These are phyloP conservation scores for Euphorbia corollata DNA, from an alignment of 441 rosid genomes.

Conservation along the genomic window DNA sequence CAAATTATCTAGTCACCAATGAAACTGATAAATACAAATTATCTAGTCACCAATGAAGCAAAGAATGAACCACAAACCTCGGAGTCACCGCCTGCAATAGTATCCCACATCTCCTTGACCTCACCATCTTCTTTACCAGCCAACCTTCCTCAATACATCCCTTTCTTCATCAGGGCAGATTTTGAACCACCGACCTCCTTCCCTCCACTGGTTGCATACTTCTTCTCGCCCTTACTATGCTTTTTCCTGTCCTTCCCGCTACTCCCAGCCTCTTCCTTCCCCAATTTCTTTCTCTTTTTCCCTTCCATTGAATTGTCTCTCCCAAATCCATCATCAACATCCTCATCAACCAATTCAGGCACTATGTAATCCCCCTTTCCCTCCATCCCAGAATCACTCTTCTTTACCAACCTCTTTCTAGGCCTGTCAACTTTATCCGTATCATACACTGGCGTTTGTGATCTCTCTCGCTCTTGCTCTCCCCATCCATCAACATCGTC, in stretches of 20 bases:
- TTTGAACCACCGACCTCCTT: conserved; percentile 30
- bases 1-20: background rate
- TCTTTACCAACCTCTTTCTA: conserved; percentile 79
- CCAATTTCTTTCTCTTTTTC: conserved; percentile 52
- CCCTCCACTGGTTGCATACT: conserved; percentile 27
- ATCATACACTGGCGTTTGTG: conserved; percentile 62
- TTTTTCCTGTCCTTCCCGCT: conserved; percentile 47
- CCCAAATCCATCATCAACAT: conserved; percentile 31
- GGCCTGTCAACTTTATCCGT: conserved; percentile 62
- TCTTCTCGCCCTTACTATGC: conserved; percentile 23
- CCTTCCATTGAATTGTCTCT: conserved; percentile 25
- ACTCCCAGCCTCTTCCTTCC: conserved; percentile 24
- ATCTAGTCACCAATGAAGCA: background rate
- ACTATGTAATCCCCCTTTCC: conserved; percentile 25
- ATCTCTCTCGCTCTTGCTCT: conserved; percentile 39
- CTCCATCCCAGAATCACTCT: conserved; percentile 27
- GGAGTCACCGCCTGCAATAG: conserved; percentile 74
- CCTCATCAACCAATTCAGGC: conserved; percentile 57
- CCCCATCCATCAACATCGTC: conserved; percentile 64
- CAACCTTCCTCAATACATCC: conserved; percentile 23
- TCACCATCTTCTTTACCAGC: conserved; percentile 39
- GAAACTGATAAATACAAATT: background rate
- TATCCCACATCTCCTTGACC: conserved; percentile 90
- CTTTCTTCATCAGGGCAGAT: conserved; percentile 33
- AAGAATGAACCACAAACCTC: conserved; percentile 43